Base-by-base conservation (phyloP, 129 eudicot species). In the Oenanthe sinensis region DNA sequence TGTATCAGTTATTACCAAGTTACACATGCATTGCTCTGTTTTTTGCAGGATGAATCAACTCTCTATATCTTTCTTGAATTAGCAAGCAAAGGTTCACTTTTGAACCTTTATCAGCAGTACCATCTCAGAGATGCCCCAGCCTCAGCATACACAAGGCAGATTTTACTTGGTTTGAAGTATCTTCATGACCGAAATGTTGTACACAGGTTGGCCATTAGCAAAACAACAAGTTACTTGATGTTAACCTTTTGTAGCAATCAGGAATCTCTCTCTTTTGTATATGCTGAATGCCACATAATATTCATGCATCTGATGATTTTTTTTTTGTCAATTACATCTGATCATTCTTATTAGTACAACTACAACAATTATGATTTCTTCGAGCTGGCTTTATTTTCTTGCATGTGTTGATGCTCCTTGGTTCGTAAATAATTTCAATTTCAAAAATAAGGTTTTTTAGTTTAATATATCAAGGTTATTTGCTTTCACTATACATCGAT, bases 21-120 rank as follows among this genome's bases (percentile, higher is more conserved):
- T 33, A 77, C 12, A 44, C 39, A 63, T 20, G n/a, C 43, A 15
- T 47, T 75, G 42, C 14, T 71, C 50, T 79, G 43, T 28, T 65
- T 42, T 83, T 83, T 81, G n/a, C 84, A 93, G 98, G 95, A 85
- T 85, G 91, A 87, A 73, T 79, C 90, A 47, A 87, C 88, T 75
- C 90, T 93, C 28, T 93, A 91, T 78, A 93, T 93, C 79, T 93
- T 93, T 79, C 90, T 93, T 82, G 98, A 93, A 88, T 92, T 93
- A 43, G 97, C 91, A 83, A 93, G 97, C 3, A 88, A 91, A 81
- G 98, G 98, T 67, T 93, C 98, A 22, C 91, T 93, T 28, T 88
- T 89, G 84, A 93, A 50, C 75, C 90, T 93, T 33, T 90, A 89
- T 75, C 88, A 82, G 69, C 89, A 82, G 88, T 93, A 93, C 81